Evolutionary conservation across 2,329 filamentous ascomycete genomes (phyloP).

Genomic region (Geosmithia morbida): DNA sequence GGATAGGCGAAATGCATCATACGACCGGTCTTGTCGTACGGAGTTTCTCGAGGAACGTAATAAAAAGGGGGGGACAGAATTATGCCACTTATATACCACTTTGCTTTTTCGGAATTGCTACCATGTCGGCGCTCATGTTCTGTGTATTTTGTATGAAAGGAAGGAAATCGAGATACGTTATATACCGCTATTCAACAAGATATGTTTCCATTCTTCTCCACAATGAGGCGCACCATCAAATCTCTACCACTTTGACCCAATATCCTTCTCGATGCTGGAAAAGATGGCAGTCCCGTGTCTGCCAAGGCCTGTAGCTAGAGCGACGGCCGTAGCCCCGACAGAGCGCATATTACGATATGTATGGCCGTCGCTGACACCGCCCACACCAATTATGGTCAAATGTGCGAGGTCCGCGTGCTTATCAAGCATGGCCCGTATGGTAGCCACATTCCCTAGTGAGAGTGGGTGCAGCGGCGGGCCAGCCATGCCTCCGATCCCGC

Average conservation of each 20-base stretch:
- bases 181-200: neutral
- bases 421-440: conserved; percentile 46
- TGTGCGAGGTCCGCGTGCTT: conserved; percentile 26
- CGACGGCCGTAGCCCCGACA: conserved; percentile 53
- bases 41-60: neutral
- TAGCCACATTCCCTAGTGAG: conserved; percentile 61
- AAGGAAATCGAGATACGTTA: neutral
- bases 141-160: neutral
- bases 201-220: neutral
- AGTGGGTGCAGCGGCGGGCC: conserved; percentile 60
- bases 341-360: conserved; percentile 51
- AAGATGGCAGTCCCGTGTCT: conserved; percentile 49
- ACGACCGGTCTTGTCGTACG: neutral
- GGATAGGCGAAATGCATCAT: neutral
- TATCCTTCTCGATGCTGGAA: conserved; percentile 30
- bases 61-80: neutral
- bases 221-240: neutral
- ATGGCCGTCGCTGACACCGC: conserved; percentile 50
- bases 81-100: neutral
- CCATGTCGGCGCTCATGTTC: neutral
- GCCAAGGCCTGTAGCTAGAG: conserved; percentile 55
- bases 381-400: conserved; percentile 56
- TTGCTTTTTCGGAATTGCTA: neutral
- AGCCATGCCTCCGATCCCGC: conserved; percentile 55
- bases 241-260: conserved; percentile 7